Evolutionary conservation across 345 rosid genomes (phyloP).

Genomic region (Rhizophora apiculata): DNA sequence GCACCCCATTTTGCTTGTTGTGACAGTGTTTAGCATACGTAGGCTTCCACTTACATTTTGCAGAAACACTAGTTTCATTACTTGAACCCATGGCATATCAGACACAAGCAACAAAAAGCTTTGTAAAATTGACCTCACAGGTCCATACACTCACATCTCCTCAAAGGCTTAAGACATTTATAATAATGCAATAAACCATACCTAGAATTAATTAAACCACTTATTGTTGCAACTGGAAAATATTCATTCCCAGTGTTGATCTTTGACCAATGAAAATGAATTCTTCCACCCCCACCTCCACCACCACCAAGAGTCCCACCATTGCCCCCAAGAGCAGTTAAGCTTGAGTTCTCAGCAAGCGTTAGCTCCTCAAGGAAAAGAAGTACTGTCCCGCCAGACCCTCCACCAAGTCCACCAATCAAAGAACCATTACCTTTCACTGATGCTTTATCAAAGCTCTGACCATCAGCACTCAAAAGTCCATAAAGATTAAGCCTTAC

Average conservation of each 20-base stretch:
- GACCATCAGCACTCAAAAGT: conserved; percentile 81
- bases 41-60: too few relatives aligned
- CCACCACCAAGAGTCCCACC: conserved; percentile 92
- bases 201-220: conserved; percentile 73
- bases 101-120: too few relatives aligned
- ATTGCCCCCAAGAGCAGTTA: conserved; percentile 76
- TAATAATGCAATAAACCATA: conserved; percentile 24
- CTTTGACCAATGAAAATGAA: conserved; percentile 96
- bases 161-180: neutral
- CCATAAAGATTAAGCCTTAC: conserved; percentile 64
- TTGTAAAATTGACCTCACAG: neutral
- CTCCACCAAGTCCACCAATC: conserved; percentile 93
- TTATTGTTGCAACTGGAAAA: conserved; percentile 66
- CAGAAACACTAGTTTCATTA: too few relatives aligned
- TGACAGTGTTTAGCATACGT: too few relatives aligned
- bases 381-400: conserved; percentile 95
- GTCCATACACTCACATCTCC: neutral
- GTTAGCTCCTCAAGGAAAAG: conserved; percentile 85
- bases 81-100: too few relatives aligned
- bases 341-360: conserved; percentile 58
- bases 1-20: too few relatives aligned
- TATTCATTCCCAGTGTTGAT: conserved; percentile 71
- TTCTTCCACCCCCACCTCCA: conserved; percentile 98
- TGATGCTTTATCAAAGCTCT: conserved; percentile 51
- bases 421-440: conserved; percentile 45